These are phyloP conservation scores for Fusarium avenaceum DNA, from an alignment of 2,329 filamentous ascomycete genomes.

Conservation along the genomic window DNA sequence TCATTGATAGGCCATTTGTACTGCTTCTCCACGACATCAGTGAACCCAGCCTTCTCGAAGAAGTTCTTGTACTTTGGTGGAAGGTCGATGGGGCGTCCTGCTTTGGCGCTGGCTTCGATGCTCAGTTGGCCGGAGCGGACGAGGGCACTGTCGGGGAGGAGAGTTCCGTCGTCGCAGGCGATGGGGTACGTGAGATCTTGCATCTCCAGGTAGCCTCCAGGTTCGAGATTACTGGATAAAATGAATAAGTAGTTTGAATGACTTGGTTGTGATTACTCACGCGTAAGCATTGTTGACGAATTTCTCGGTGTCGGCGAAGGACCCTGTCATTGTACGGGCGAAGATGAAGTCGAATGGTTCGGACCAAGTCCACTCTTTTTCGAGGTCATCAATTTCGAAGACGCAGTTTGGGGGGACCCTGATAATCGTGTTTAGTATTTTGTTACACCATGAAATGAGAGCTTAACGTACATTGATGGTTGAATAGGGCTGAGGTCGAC, in stretches of 20 bases:
- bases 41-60: conserved; percentile 6
- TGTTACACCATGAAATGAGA: too few species aligned
- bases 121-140: neutral
- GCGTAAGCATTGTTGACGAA: neutral
- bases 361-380: conserved; percentile 22
- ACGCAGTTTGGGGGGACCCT: conserved; percentile 10
- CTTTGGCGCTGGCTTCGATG: conserved; percentile 23
- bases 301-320: conserved; percentile 12
- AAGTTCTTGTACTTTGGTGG: conserved; percentile 17
- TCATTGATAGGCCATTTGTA: conserved; percentile 27
- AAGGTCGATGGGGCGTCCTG: conserved; percentile 2
- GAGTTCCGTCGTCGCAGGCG: conserved; percentile 5
- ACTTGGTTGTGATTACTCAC: neutral
- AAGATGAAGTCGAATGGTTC: conserved; percentile 14
- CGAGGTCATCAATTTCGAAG: conserved; percentile 18
- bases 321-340: conserved; percentile 20
- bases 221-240: neutral
- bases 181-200: conserved; percentile 25
- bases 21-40: conserved; percentile 1
- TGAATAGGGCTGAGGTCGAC: conserved; percentile 21
- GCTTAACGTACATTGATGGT: neutral
- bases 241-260: neutral
- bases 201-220: conserved; percentile 16
- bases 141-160: neutral
- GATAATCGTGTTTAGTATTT: neutral